Evolutionary conservation across 495 filamentous ascomycete species (phyloP).

Genomic region (Penicillium canariense): DNA sequence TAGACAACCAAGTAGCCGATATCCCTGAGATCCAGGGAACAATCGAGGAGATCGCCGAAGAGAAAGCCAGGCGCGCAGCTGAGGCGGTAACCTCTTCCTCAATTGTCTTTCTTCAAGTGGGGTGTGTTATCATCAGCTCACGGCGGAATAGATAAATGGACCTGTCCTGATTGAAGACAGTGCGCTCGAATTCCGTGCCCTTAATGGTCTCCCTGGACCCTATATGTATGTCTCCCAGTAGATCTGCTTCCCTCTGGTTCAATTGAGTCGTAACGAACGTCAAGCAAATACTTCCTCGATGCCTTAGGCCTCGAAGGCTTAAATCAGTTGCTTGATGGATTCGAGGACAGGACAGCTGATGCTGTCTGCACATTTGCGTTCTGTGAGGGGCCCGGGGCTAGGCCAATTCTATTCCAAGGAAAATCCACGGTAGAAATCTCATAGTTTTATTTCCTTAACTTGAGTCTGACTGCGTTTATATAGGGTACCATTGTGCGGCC

Average conservation of each 20-base stretch:
- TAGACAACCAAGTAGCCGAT: conserved; percentile 73
- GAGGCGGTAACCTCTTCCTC: conserved; percentile 36
- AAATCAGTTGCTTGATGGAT: conserved; percentile 87
- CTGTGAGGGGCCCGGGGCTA: conserved; percentile 76
- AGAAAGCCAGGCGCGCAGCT: conserved; percentile 78
- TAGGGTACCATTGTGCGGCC: conserved; percentile 46
- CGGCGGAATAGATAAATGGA: conserved; percentile 59
- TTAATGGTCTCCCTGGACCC: conserved; percentile 88
- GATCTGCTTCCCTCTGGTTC: too few relatives aligned
- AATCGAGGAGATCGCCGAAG: conserved; percentile 82
- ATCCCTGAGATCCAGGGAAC: conserved; percentile 88
- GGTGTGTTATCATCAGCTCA: too few relatives aligned
- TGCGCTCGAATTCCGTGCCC: conserved; percentile 84
- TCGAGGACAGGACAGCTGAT: conserved; percentile 84
- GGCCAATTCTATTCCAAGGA: conserved; percentile 87
- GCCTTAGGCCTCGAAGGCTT: conserved; percentile 77
- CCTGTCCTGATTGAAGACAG: conserved; percentile 97
- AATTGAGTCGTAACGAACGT: too few relatives aligned
- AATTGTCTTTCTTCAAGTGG: too few relatives aligned
- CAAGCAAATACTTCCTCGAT: conserved; percentile 89
- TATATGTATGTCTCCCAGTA: too few relatives aligned
- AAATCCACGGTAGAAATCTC: too few relatives aligned
- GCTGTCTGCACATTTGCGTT: conserved; percentile 97
- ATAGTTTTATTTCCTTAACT: too few relatives aligned
- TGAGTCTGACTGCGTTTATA: conserved; percentile 4